Evolutionary conservation across 441 rosid species (phyloP), one percentile per base, ranked within the genome.

Genomic region (Capsella rubella): DNA sequence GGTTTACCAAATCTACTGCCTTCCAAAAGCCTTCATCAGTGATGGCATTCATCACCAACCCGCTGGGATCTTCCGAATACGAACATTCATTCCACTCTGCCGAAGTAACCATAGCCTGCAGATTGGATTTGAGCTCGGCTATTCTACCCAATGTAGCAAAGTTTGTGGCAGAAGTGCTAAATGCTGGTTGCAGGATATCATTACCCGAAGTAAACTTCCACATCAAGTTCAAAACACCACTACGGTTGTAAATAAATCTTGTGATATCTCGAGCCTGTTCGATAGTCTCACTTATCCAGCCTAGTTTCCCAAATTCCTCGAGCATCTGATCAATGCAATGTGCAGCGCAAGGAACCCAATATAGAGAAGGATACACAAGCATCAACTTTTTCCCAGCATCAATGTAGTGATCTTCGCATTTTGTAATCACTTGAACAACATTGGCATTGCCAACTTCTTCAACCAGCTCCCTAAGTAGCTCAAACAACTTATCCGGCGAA

Each of bases 271-370:
- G 83, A 54, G 99, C 98, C 60, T 86, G 90, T 66, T 86, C 92
- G 28, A 95, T 80, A 18, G 81, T 75, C 18, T 78, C 82, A 56
- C 78, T 67, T 78, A 95, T 87, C 97, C 95, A 85, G 21, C 78
- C 90, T 10, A 90, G 72, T 57, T 93, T 87, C 12, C 81, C 80
- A 59, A 95, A 85, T 72, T 95, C 97, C 59, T 87, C 90, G 3
- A 95, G 90, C 80, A 95, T 91, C 85, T 83, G 71, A 77, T 90
- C 91, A 42, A 90, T 72, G 82, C 89, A 91, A 64, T 74, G 86
- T 56, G 84, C 83, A 34, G 93, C 95, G 71, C 98, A 93, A 61
- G 98, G 95, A 64, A 90, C 87, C 98, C 97, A 93, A 54, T 86
- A 95, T 27, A 95, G 75, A 59, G 86, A 77, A 35, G 92, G 93